Evolutionary conservation across 768 basidiomycete species (phyloP).

Genomic region (Tylopilus rubrobrunneus): DNA sequence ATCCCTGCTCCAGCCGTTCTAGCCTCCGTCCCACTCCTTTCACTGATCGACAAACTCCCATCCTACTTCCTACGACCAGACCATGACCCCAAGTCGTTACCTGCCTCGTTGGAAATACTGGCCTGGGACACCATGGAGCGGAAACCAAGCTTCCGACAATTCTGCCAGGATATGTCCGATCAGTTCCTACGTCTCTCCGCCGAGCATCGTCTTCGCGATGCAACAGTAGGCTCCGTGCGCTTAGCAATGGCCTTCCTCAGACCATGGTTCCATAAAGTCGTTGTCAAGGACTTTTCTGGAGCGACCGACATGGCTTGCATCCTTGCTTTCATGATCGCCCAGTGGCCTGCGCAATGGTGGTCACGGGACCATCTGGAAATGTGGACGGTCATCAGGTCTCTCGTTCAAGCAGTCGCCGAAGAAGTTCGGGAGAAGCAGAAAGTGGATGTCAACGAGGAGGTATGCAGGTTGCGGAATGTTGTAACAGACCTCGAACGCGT

Average conservation of each 20-base stretch:
- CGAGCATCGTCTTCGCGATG: slow-evolving; percentile 59
- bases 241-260: slow-evolving; percentile 65
- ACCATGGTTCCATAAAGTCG: slow-evolving; percentile 60
- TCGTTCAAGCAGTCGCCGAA: slow-evolving; percentile 59
- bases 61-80: slow-evolving; percentile 57
- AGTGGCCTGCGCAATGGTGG: slow-evolving; percentile 72
- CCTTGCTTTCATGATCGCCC: slow-evolving; percentile 49
- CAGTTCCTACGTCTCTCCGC: slow-evolving; percentile 53
- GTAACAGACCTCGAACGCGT: slow-evolving; percentile 49
- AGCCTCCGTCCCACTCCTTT: slow-evolving; percentile 64
- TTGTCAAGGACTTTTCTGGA: slow-evolving; percentile 37
- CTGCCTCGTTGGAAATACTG: slow-evolving; percentile 34
- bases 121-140: slow-evolving; percentile 56
- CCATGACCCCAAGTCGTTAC: slow-evolving; percentile 25
- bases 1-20: slow-evolving; percentile 65
- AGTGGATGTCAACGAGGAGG: slow-evolving; percentile 42
- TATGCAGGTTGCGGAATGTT: slow-evolving; percentile 44
- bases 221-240: slow-evolving; percentile 63
- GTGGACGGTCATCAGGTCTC: slow-evolving; percentile 52
- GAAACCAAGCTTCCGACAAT: slow-evolving; percentile 62
- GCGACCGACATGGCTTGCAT: slow-evolving; percentile 37
- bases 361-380: slow-evolving; percentile 61
- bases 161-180: slow-evolving; percentile 67
- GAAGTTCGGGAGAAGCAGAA: slow-evolving; percentile 53
- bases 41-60: slow-evolving; percentile 63